phyloP scores from a whole-genome alignment of 2,329 filamentous ascomycete genomes.

The Fusarium sacchari region DNA sequence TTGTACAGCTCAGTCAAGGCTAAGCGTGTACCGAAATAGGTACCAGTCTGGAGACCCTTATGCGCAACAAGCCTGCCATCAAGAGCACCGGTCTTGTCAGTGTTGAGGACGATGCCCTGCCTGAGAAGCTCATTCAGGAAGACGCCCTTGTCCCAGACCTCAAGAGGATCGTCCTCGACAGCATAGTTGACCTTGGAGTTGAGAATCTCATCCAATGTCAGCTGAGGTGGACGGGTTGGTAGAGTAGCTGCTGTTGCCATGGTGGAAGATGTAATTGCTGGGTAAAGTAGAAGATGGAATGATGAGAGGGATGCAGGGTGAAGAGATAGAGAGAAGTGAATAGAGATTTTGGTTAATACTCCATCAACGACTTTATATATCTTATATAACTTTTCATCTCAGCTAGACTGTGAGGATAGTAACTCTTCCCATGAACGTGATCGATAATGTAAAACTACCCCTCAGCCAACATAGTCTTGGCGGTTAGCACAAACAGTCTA shows the following conservation, averaged over 20 bases:
- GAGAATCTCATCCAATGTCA: slow-evolving; percentile 17
- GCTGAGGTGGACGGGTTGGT: background rate
- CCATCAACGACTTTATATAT: background rate
- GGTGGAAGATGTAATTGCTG: background rate
- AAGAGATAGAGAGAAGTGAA: background rate
- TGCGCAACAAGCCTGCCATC: background rate
- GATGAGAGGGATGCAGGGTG: background rate
- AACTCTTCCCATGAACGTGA: background rate
- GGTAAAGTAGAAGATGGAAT: background rate
- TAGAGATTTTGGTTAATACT: accelerated
- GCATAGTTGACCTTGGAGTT: slow-evolving; percentile 10
- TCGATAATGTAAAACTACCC: background rate
- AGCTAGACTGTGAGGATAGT: background rate
- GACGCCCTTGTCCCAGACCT: slow-evolving; percentile 26
- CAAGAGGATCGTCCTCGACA: slow-evolving; percentile 2
- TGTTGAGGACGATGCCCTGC: slow-evolving; percentile 10
- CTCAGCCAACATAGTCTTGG: background rate
- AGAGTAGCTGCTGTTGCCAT: background rate
- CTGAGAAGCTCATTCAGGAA: slow-evolving; percentile 28
- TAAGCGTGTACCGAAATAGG: slow-evolving; percentile 13
- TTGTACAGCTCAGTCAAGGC: slow-evolving; percentile 28
- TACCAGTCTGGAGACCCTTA: slow-evolving; percentile 10
- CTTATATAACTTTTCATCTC: accelerated
- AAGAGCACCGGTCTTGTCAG: background rate
- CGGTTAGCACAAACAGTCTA: too few relatives aligned